A percentile compares a stretch with the other conserved stretches of the same genome.
Conservation (phyloP, 192 early-diverging fungal species). For the Podila horticola region DNA sequence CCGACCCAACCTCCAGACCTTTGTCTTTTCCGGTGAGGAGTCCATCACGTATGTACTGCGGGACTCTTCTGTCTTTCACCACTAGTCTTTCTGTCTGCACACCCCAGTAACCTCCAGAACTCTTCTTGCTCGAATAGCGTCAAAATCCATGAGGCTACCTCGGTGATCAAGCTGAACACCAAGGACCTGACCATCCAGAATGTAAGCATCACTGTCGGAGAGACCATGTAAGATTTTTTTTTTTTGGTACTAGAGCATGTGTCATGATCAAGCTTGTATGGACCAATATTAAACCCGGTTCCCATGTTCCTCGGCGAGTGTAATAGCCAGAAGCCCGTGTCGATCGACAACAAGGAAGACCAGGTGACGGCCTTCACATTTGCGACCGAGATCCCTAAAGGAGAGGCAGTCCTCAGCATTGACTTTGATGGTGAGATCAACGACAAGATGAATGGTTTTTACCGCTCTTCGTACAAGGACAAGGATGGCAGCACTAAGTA, state of each 20-base stretch:
- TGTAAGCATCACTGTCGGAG: neutral
- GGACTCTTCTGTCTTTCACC: too few relatives aligned
- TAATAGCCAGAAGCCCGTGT: neutral
- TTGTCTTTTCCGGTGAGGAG: constrained; percentile 74
- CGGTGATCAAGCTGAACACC: too few relatives aligned
- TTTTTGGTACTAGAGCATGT: neutral
- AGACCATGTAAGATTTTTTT: neutral
- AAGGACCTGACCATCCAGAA: neutral
- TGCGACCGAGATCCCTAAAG: constrained; percentile 57
- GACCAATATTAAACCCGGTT: constrained; percentile 58
- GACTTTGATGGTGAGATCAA: constrained; percentile 53
- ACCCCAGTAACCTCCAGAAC: too few relatives aligned
- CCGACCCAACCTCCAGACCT: constrained; percentile 80
- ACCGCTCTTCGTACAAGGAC: constrained; percentile 75
- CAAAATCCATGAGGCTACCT: too few relatives aligned
- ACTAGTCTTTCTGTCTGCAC: too few relatives aligned
- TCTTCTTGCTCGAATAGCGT: too few relatives aligned
- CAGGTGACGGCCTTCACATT: constrained; percentile 64
- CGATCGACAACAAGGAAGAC: constrained; percentile 48
- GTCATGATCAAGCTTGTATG: neutral
- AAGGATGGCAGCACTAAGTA: constrained; percentile 56
- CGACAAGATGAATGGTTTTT: constrained; percentile 84
- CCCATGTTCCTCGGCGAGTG: neutral
- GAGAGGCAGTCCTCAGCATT: constrained; percentile 35
- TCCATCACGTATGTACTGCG: constrained; percentile 14